Evolutionary conservation across 352 stramenopile species (phyloP).

Genomic region (Blastocystis sp.): DNA sequence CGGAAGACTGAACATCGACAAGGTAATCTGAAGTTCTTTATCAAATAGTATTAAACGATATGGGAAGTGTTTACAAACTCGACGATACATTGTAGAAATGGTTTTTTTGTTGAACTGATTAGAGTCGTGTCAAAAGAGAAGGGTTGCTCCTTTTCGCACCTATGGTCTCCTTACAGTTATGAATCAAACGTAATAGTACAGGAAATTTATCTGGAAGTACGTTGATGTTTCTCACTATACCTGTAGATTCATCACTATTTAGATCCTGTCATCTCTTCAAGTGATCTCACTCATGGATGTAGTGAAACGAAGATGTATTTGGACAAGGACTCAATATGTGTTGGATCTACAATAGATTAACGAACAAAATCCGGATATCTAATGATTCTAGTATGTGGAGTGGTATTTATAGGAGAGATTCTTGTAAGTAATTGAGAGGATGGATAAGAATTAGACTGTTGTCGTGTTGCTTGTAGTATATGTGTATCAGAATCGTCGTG

Average conservation of each 20-base stretch:
- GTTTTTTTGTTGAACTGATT: background rate
- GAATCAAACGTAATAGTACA: background rate
- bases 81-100: too few species aligned
- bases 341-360: background rate
- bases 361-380: background rate
- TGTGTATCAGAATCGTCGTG: conserved; percentile 37
- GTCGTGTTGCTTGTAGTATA: background rate
- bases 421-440: background rate
- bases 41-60: too few species aligned
- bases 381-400: background rate
- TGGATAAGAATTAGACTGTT: background rate
- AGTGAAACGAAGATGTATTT: conserved; percentile 37
- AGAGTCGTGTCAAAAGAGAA: background rate
- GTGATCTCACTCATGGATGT: conserved; percentile 26
- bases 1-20: too few species aligned
- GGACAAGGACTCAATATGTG: background rate
- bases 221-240: background rate
- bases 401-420: background rate
- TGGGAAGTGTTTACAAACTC: too few species aligned
- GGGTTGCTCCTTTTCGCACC: conserved; percentile 5
- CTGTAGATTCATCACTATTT: conserved; percentile 4
- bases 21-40: too few species aligned
- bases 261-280: conserved; percentile 31
- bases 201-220: background rate
- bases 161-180: conserved; percentile 22